A percentile compares a stretch with the other conserved stretches of the same genome.
These are phyloP conservation scores for Pachyrhizus erosus DNA, from an alignment of 306 rosid species.

Conservation along the genomic window DNA sequence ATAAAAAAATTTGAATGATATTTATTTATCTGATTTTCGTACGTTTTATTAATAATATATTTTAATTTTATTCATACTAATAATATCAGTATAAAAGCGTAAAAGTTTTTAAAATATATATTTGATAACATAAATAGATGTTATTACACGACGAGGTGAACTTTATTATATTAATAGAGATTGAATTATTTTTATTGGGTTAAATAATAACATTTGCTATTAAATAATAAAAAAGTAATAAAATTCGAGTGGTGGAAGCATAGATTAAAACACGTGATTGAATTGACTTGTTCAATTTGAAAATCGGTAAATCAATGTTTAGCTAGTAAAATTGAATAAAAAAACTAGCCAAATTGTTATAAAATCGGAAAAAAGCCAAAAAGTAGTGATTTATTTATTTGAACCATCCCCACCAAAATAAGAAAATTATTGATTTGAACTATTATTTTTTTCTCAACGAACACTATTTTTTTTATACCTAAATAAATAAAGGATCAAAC, in stretches of 20 bases:
- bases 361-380: background rate
- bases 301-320: background rate
- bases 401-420: background rate
- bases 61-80: background rate
- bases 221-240: background rate
- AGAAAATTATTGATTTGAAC: background rate
- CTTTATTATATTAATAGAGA: background rate
- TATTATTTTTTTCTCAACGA: background rate
- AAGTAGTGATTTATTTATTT: background rate
- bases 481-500: background rate
- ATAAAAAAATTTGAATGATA: background rate
- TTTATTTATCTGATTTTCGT: background rate
- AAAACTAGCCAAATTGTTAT: background rate
- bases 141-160: too few relatives aligned
- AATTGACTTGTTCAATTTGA: background rate
- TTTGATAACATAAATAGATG: background rate
- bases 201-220: background rate
- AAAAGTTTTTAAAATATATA: background rate
- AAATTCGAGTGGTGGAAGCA: background rate
- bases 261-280: background rate
- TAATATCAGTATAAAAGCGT: background rate
- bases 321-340: background rate
- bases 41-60: background rate
- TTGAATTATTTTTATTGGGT: background rate
- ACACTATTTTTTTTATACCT: background rate